Evolutionary conservation across 2,329 filamentous ascomycete genomes (phyloP).

Genomic region (Pseudocercospora pini-densiflorae): DNA sequence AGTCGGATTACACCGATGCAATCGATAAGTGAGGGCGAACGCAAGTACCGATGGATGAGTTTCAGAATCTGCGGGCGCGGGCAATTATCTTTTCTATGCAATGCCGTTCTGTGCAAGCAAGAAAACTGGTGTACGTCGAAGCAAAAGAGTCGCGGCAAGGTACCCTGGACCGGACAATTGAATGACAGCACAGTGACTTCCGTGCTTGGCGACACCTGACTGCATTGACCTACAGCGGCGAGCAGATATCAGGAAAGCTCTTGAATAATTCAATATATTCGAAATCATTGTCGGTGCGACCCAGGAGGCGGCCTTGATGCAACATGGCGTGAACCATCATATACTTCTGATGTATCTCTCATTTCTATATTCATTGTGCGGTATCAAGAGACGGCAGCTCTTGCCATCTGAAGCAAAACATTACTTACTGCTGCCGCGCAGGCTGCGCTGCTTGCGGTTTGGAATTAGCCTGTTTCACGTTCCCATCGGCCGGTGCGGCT

Average conservation of each 20-base stretch:
- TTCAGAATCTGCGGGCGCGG: neutral
- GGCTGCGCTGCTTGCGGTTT: neutral
- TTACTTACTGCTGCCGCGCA: neutral
- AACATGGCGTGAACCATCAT: neutral
- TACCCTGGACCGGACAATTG: neutral
- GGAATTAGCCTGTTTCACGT: neutral
- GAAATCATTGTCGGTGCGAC: neutral
- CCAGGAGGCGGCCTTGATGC: neutral
- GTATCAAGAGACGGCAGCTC: neutral
- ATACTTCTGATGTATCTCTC: slow-evolving; percentile 1
- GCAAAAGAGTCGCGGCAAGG: neutral
- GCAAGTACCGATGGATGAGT: neutral
- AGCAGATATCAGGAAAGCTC: too few relatives aligned
- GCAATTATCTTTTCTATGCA: neutral
- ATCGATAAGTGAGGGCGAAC: neutral
- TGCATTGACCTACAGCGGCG: too few relatives aligned
- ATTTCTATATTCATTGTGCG: neutral
- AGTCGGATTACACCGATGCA: too few relatives aligned
- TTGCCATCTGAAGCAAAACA: neutral
- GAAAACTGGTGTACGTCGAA: neutral
- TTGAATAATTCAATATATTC: neutral
- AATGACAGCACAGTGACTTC: neutral
- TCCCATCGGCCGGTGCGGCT: neutral
- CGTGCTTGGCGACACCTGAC: neutral
- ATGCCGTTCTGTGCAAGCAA: neutral